These are phyloP conservation scores for Ogataea trehaloabstinens DNA, from an alignment of 805 yeast species.

Conservation along the genomic window DNA sequence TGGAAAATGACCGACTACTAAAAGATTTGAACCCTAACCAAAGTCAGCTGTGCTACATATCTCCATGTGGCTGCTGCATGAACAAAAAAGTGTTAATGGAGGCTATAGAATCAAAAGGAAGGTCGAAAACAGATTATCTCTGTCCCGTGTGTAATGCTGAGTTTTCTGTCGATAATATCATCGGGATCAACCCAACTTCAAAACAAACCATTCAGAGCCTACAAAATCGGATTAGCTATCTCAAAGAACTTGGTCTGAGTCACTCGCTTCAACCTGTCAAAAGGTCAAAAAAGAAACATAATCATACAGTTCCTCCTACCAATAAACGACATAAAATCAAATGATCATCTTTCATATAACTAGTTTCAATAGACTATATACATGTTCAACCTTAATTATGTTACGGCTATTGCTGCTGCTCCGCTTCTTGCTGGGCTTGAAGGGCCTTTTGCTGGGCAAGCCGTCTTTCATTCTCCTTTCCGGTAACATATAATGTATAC, in stretches of 20 bases:
- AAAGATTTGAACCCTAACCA: constrained; percentile 11
- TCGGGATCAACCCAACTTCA: constrained; percentile 30
- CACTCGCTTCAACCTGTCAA: constrained; percentile 35
- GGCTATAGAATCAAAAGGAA: constrained; percentile 11
- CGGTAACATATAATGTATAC: constrained; percentile 51
- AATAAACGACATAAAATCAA: no score
- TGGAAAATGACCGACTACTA: constrained; percentile 14
- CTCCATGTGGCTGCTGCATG: constrained; percentile 44
- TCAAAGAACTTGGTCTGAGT: constrained; percentile 29
- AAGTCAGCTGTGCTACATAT: constrained; percentile 41
- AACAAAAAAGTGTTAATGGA: constrained; percentile 31
- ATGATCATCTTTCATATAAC: no score
- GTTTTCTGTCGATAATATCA: constrained; percentile 26
- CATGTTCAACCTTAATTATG: no score
- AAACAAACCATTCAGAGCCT: constrained; percentile 4
- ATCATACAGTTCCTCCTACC: no score
- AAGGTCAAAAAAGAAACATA: constrained; percentile 5
- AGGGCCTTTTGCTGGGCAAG: constrained; percentile 31
- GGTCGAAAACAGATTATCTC: constrained; percentile 5
- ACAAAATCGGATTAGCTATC: constrained; percentile 11
- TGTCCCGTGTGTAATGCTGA: constrained; percentile 43
- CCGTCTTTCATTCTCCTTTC: constrained; percentile 48
- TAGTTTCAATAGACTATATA: no score
- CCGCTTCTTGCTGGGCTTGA: constrained; percentile 24
- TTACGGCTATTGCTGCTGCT: no score